Evolutionary conservation across 257 asterid species (phyloP), one percentile per base, ranked within the genome.

Genomic region (Nicotiana obtusifolia): DNA sequence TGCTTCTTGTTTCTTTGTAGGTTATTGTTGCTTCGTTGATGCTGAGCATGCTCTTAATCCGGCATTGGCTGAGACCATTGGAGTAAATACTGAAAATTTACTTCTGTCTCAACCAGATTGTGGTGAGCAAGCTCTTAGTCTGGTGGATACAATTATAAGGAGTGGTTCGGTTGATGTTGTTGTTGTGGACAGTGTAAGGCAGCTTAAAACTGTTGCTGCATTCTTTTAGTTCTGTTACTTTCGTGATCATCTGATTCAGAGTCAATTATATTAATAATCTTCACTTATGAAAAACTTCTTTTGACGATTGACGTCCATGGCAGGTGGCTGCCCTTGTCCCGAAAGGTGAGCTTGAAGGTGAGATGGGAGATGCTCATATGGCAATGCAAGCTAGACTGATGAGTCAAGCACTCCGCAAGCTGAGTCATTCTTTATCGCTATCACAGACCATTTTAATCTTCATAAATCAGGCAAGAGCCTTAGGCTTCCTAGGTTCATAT

Each of bases 321-420:
- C 89, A 96, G 99, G 99, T 96, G 35, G 99, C 99, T 86, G 99
- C 98, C 80, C 90, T 96, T 84, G 98, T 96, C 81, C 98, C 98
- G 24, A 94, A 93, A 87, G 86, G 97, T 85, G 99, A 96, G 87
- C 98, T 94, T 84, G 99, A 96, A 87, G 99, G 99, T 86, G 98
- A 96, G 89, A 96, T 96, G 99, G 99, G 99, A 44, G 99, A 96
- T 81, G 98, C 98, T 5, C 99, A 94, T 90, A 96, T 96, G 98
- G 99, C 99, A 57, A 96, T 96, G 99, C 99, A 96, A 90, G 99
- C 98, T 81, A 94, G 99, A 81, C 94, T 94, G 64, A 94, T 94
- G 99, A 96, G 99, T 86, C 99, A 96, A 82, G 99, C 98, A 77
- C 94, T 96, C 35, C 97, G 98, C 69, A 96, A 96, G 88, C 80